phyloP scores from a whole-genome alignment of 768 basidiomycete species.

The Polyporus arcularius region DNA sequence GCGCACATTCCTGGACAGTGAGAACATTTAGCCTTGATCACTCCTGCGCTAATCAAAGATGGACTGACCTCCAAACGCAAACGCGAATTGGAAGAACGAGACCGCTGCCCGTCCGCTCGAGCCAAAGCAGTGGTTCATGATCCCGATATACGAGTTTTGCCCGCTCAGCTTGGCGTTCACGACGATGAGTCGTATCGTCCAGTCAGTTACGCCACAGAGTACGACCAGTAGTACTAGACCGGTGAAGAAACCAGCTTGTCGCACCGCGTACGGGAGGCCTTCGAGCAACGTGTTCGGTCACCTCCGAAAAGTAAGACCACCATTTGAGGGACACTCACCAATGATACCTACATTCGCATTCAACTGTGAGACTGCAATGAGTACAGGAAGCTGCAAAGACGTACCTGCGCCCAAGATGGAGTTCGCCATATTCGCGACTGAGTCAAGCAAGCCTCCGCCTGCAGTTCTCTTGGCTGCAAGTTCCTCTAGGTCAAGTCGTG shows the following conservation, averaged over 20 bases:
- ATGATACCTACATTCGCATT: constrained; percentile 58
- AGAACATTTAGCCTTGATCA: no score
- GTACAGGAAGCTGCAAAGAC: constrained; percentile 11
- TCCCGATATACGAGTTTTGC: constrained; percentile 86
- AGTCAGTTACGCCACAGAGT: constrained; percentile 87
- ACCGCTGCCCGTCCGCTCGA: constrained; percentile 88
- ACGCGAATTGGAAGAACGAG: constrained; percentile 96
- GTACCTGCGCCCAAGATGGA: constrained; percentile 91
- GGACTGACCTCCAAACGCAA: constrained; percentile 88
- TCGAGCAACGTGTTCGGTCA: background rate
- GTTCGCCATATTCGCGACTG: constrained; percentile 93
- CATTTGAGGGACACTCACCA: constrained; percentile 43
- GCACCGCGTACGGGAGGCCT: constrained; percentile 93
- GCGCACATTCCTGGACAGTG: background rate
- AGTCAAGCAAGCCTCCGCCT: constrained; percentile 77
- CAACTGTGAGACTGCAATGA: background rate
- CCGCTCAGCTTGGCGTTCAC: constrained; percentile 96
- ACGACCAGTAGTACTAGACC: constrained; percentile 82
- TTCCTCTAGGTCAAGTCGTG: constrained; percentile 66
- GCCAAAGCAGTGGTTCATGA: constrained; percentile 94
- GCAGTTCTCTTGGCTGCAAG: constrained; percentile 64
- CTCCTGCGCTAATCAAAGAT: no score
- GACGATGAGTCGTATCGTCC: constrained; percentile 97
- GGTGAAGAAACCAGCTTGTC: constrained; percentile 91
- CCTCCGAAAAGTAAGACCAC: background rate